Base-by-base conservation (phyloP, 805 yeast species). In the Nakazawaea laoshanensis region DNA sequence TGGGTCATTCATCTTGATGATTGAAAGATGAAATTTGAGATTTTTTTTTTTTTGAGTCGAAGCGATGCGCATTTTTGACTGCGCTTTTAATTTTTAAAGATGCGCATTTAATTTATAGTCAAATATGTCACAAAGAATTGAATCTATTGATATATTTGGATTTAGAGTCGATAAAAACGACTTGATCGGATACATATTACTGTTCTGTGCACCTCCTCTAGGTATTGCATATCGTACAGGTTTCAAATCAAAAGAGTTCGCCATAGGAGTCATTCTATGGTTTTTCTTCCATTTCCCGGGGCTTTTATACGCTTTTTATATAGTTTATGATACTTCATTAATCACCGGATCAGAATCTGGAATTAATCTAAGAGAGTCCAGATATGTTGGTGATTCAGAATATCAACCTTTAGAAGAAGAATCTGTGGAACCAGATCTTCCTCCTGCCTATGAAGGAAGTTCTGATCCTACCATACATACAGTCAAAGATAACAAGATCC, bases 181-280 rank as follows among this genome's bases (percentile, higher is more conserved):
- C 49, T 48, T 75, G n/a, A 49, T 74, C 10, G 67, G 82, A 11
- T 73, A 76, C 36, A 42, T 75, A 1, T 49, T 76, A 6, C 77
- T 85, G 3, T 64, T 79, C 31, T 61, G 81, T 32, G 64, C 77
- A 48, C 92, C 94, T 2, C 92, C 92, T 0, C 59, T 81, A 9
- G 83, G 88, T 0, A 87, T 82, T 8, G 55, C 75, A 52, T 62
- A 78, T 23, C 64, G 86, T 47, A 58, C 74, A 30, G 92, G 92
- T 1, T 33, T 70, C 11, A 74, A 73, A 43, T 61, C 79, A 3
- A 48, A 58, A 21, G 83, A 80, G 42, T 57, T 72, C 11, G 38
- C 61, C 20, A 50, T 70, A 16, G 56, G 63, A 33, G 49, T 68
- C 17, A 29, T 64, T 18, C 56, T 71, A 29, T 65, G 67, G 27